phyloP scores from a whole-genome alignment of 2,329 filamentous ascomycete species.

The Trichophyton benhamiae region DNA sequence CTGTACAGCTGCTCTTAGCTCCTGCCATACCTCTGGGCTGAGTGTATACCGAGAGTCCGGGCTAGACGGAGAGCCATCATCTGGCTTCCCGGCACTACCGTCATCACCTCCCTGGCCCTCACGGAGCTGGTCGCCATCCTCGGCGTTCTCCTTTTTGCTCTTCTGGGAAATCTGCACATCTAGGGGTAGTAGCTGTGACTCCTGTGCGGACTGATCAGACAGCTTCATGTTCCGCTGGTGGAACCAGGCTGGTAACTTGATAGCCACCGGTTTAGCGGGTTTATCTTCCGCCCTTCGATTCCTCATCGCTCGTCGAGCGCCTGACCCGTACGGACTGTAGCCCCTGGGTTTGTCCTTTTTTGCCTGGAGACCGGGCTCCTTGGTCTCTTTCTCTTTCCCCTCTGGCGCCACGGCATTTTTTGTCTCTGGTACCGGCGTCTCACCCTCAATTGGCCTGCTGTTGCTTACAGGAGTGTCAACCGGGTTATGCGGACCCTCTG shows the following conservation, averaged over 20 bases:
- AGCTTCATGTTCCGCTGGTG: conserved; percentile 24
- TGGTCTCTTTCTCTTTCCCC: background rate
- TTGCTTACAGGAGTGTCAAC: background rate
- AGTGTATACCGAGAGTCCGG: conserved; percentile 16
- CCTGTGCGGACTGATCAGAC: conserved; percentile 13
- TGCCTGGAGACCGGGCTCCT: background rate
- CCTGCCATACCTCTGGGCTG: conserved; percentile 33
- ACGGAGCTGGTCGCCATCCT: conserved; percentile 12
- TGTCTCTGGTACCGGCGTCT: background rate
- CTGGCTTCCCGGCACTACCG: conserved; percentile 14
- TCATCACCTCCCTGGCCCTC: conserved; percentile 19
- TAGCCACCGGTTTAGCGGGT: conserved; percentile 10
- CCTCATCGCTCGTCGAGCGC: conserved; percentile 27
- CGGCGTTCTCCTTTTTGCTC: background rate
- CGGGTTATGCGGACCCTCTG: background rate
- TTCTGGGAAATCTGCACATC: conserved; percentile 20
- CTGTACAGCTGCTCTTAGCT: conserved; percentile 40
- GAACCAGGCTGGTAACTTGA: conserved; percentile 29
- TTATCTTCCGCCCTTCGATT: conserved; percentile 19
- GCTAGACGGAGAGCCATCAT: background rate
- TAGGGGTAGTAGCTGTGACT: conserved; percentile 12
- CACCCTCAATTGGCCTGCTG: background rate
- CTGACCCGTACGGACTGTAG: conserved; percentile 28
- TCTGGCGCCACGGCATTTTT: background rate
- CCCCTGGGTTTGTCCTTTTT: conserved; percentile 16